A percentile compares a stretch with the other conserved stretches of the same genome.
Conservation (phyloP, 202 grass and related monocot genomes). For the Schoenoplectus tabernaemontani region DNA sequence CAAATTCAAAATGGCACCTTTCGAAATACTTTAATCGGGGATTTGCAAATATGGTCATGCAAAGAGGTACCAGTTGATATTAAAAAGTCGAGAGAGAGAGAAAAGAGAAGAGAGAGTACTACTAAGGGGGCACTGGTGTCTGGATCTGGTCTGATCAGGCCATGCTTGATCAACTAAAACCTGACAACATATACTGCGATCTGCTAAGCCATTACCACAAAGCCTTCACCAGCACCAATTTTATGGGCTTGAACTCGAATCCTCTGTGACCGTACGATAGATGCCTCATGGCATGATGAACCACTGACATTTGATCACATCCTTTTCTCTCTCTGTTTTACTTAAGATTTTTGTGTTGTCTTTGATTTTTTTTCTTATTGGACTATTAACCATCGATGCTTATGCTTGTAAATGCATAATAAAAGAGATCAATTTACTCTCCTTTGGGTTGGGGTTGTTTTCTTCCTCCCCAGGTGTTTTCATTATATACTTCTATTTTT, state of each 20-base stretch:
- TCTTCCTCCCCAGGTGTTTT: no score
- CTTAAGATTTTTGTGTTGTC: no score
- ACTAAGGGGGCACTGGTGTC: background rate
- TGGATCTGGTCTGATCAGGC: constrained; percentile 2
- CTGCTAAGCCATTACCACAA: constrained; percentile 22
- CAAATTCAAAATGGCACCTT: constrained; percentile 7
- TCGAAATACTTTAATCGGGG: background rate
- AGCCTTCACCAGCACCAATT: constrained; percentile 6
- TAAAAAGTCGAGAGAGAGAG: no score
- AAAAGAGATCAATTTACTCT: no score
- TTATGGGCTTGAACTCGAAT: background rate
- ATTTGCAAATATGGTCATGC: background rate
- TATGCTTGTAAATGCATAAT: no score
- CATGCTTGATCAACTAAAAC: constrained; percentile 6
- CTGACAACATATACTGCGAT: constrained; percentile 17
- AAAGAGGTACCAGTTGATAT: background rate
- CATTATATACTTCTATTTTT: background rate
- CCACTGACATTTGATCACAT: background rate
- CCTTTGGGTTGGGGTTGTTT: no score
- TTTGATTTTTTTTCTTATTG: no score
- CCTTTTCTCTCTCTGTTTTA: no score
- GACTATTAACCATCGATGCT: no score
- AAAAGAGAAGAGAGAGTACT: background rate
- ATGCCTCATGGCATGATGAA: background rate
- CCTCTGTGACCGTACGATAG: background rate